Evolutionary conservation across 2,329 filamentous ascomycete species (phyloP).

Genomic region (Elsinoe australis): DNA sequence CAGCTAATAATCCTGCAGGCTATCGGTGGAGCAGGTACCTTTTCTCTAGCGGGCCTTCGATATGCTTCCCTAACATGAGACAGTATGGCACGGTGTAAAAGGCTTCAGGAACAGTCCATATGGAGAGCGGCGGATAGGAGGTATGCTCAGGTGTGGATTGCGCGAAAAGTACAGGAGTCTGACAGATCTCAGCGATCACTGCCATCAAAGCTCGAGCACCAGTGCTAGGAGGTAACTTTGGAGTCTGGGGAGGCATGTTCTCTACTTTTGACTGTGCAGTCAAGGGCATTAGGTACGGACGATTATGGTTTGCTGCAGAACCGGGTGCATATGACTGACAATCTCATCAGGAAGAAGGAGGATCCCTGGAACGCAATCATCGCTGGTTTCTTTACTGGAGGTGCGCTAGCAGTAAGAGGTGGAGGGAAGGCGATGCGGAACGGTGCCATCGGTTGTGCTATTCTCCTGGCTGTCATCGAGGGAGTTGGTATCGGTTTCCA

Average conservation of each 20-base stretch:
- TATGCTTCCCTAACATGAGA: constrained; percentile 69
- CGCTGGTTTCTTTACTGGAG: constrained; percentile 93
- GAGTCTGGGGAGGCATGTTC: constrained; percentile 95
- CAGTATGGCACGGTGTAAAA: constrained; percentile 96
- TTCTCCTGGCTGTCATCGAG: constrained; percentile 91
- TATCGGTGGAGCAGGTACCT: constrained; percentile 36
- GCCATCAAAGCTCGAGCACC: constrained; percentile 96
- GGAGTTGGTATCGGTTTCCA: constrained; percentile 94
- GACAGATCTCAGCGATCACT: constrained; percentile 55
- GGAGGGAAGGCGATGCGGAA: constrained; percentile 88
- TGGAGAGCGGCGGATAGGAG: constrained; percentile 90
- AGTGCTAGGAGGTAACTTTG: constrained; percentile 94
- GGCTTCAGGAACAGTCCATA: constrained; percentile 52
- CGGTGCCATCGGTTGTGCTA: constrained; percentile 90
- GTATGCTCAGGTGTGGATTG: constrained; percentile 23
- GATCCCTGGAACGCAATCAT: constrained; percentile 98
- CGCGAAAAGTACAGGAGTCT: neutral
- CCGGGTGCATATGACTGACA: constrained; percentile 18
- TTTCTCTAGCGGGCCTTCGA: too few relatives aligned
- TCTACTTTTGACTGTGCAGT: constrained; percentile 94
- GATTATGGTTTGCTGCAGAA: neutral
- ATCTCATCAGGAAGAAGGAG: constrained; percentile 63
- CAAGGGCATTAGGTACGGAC: constrained; percentile 56
- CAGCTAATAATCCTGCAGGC: too few relatives aligned
- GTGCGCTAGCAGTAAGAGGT: constrained; percentile 82